These are phyloP conservation scores for Chrysopogon serrulatus DNA, from an alignment of 176 grass and related monocot genomes.

Conservation along the genomic window DNA sequence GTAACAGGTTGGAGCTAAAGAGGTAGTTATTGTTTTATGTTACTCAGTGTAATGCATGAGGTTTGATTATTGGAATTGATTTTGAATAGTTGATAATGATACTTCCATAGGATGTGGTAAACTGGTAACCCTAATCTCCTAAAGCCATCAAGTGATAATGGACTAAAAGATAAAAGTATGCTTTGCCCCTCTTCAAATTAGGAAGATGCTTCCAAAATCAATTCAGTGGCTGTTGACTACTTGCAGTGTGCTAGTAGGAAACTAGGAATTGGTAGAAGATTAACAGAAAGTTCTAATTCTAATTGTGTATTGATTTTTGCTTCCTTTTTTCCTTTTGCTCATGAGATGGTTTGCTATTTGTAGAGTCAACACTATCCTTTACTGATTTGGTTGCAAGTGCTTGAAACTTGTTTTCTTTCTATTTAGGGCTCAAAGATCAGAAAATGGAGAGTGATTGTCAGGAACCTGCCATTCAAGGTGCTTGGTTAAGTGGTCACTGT, in stretches of 20 bases:
- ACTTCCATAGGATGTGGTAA: not conserved
- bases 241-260: not conserved
- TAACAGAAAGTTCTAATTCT: not conserved
- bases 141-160: not conserved
- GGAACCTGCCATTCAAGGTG: conserved; percentile 96
- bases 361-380: not conserved
- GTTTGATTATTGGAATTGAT: not conserved
- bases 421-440: conserved; percentile 70
- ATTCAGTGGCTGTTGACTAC: not conserved
- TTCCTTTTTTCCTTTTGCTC: not conserved
- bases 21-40: not conserved
- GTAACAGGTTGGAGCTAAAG: not conserved
- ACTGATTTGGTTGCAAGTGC: not conserved
- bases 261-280: not conserved
- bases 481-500: not conserved
- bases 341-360: not conserved
- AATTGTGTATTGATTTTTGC: not conserved
- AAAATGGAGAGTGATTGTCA: conserved; percentile 94
- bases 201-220: not conserved
- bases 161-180: not conserved
- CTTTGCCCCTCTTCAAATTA: not conserved
- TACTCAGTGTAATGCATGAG: not conserved
- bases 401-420: conserved; percentile 16
- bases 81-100: not conserved
- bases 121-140: too few species aligned